These are phyloP conservation scores for Fusarium scirpi DNA, from an alignment of 2,329 filamentous ascomycete species.

Conservation along the genomic window DNA sequence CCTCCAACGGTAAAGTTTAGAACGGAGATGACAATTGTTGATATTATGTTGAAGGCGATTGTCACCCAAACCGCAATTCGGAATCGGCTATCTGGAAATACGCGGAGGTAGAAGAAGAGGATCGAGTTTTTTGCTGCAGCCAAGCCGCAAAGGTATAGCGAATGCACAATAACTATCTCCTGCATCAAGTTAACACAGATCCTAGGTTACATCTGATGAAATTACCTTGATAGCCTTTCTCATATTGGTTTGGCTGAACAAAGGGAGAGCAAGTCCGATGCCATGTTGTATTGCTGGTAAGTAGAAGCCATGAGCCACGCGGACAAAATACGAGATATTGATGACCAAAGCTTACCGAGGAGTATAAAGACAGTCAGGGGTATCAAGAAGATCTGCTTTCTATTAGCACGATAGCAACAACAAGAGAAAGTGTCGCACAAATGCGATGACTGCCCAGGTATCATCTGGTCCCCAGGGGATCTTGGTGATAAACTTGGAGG, in stretches of 20 bases:
- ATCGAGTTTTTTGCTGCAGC: constrained; percentile 7
- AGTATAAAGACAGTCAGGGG: not conserved
- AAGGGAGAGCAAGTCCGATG: not conserved
- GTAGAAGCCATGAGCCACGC: not conserved
- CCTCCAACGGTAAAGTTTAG: not conserved
- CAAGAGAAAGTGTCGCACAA: not conserved
- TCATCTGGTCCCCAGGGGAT: not conserved
- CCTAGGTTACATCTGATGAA: rapidly evolving
- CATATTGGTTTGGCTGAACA: not conserved
- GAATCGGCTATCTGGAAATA: not conserved
- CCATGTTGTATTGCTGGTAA: not conserved
- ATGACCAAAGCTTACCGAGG: not conserved
- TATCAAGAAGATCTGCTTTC: not conserved
- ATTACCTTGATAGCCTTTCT: not conserved
- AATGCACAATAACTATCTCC: not conserved
- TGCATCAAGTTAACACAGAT: not conserved
- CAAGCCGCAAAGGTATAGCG: not conserved
- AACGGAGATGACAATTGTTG: rapidly evolving
- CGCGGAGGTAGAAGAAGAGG: constrained; percentile 10
- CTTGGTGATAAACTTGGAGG: not conserved
- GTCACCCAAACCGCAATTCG: not conserved
- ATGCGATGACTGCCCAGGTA: not conserved
- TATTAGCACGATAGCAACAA: rapidly evolving
- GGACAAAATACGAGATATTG: not conserved
- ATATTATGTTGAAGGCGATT: not conserved